Evolutionary conservation across 2,329 filamentous ascomycete genomes (phyloP), one percentile per base, ranked within the genome.

Genomic region (Phialemoniopsis sp.): DNA sequence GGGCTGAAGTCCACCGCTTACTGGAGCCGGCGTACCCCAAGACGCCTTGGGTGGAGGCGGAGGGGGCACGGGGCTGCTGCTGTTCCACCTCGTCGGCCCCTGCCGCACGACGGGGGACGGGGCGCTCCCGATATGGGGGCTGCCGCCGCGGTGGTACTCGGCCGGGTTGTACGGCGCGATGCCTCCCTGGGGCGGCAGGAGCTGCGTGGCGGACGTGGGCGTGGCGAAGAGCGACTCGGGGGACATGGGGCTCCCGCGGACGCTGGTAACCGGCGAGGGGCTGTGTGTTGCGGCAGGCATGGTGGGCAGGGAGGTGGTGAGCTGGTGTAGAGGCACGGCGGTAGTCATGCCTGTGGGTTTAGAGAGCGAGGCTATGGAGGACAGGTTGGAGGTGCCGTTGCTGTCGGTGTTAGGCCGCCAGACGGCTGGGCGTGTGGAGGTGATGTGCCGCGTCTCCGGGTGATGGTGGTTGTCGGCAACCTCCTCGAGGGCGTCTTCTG

Each of bases 401-500:
- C 21, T 36, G 32, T 34, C 6, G 21, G 21, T 26, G 21, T 26
- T 26, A 26, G 21, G 21, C 21, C 21, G 21, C 21, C 21, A 26
- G 6, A 26, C 21, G 21, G 21, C 21, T 10, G 21, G 21, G 21
- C 21, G 17, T n/a, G 17, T 7, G 30, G 21, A 32, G 13, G 31
- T 40, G 33, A 30, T 36, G 37, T 18, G 19, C 10, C 31, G 37
- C 31, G 29, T 17, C 21, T 36, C 19, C 15, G 39, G 15, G 13
- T 42, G 31, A 5, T 36, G 46, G 40, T 48, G 50, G 29, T 40
- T 45, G 32, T 34, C 7, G 48, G 38, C 37, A 28, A 41, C 46
- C 32, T 51, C 48, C 12, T 49, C 45, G 1, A 43, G 39, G 8
- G 48, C 45, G 8, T 59, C 57, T 19, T 56, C 56, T 5, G 55